These are phyloP conservation scores for Dentipellis sp. DNA, from an alignment of 768 basidiomycete species.

Conservation along the genomic window DNA sequence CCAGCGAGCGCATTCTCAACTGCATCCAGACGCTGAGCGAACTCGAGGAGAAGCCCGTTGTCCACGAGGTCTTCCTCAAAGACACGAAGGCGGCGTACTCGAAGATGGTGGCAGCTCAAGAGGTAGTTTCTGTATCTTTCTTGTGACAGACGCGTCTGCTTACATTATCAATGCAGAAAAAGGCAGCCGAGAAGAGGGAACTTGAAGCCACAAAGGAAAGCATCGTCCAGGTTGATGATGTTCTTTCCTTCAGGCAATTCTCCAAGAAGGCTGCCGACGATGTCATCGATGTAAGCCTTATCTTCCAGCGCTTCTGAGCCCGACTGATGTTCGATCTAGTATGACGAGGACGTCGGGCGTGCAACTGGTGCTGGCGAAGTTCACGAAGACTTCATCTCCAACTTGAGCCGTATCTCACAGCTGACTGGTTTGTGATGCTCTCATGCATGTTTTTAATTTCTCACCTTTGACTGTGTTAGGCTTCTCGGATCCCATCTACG, in stretches of 20 bases:
- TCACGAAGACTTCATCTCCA: slow-evolving; percentile 90
- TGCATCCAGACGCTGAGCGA: slow-evolving; percentile 92
- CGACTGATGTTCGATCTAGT: slow-evolving; percentile 34
- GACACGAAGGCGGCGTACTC: slow-evolving; percentile 90
- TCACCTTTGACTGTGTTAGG: slow-evolving; percentile 32
- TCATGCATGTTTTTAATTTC: neutral
- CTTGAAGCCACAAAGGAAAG: slow-evolving; percentile 58
- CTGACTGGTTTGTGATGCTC: slow-evolving; percentile 57
- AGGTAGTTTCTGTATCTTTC: slow-evolving; percentile 37
- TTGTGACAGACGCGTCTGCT: neutral
- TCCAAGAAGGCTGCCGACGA: slow-evolving; percentile 85
- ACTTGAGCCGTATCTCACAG: slow-evolving; percentile 86
- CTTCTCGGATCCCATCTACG: slow-evolving; percentile 97
- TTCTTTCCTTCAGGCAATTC: slow-evolving; percentile 89
- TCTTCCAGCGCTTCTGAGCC: neutral
- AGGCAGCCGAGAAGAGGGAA: slow-evolving; percentile 85
- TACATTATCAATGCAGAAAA: slow-evolving; percentile 47
- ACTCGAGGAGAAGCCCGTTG: slow-evolving; percentile 43
- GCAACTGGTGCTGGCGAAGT: slow-evolving; percentile 82
- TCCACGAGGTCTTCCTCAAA: slow-evolving; percentile 66
- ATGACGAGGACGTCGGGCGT: slow-evolving; percentile 79
- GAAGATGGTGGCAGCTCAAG: slow-evolving; percentile 93
- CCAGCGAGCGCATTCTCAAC: slow-evolving; percentile 90
- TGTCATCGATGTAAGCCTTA: slow-evolving; percentile 51
- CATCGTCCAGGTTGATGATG: slow-evolving; percentile 87